Evolutionary conservation across 2,329 filamentous ascomycete species (phyloP), one percentile per base, ranked within the genome.

Genomic region (Botrytis hyacinthi): DNA sequence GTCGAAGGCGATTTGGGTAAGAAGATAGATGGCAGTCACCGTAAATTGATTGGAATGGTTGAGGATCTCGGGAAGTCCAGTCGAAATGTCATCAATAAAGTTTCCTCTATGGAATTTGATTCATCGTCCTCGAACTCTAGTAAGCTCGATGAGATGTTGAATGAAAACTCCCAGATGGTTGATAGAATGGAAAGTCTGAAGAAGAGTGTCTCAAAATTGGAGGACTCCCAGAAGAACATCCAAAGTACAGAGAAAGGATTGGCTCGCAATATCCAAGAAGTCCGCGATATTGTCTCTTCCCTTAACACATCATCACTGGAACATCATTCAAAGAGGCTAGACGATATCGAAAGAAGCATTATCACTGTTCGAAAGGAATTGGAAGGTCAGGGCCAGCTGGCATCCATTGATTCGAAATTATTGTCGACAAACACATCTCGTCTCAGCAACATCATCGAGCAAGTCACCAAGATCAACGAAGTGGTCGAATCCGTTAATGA

Each of bases 341-440:
- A 77, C 42, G 65, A 71, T 7, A 77, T 78, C 18, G 77, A 78
- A 32, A 74, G 77, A 65, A 67, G 66, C 18, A 70, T 76, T 14
- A 71, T 69, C 10, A 71, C 76, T 18, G 57, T 78, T 44, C 75
- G 75, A 66, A 75, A 75, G 66, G 76, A 76, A 37, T 35, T 77
- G 65, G 77, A 76, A 67, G 73, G 67, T 3, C 74, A 75, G 65
- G 66, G 75, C 37, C 74, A 70, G 9, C 48, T 78, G 44, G 77
- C 76, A 51, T 76, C 77, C 7, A 60, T 77, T 54, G 76, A 76
- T 51, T 77, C 77, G 18, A 77, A 78, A 35, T 71, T 77, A 35
- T 51, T 76, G 44, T 76, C 75, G 4, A 72, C 71, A 20, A 77
- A 74, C 48, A 76, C 73, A 65, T 69, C 75, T 51, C 71, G 75